These are phyloP conservation scores for Kurtzmaniella quercitrusa DNA, from an alignment of 1,139 yeast species.

Conservation along the genomic window DNA sequence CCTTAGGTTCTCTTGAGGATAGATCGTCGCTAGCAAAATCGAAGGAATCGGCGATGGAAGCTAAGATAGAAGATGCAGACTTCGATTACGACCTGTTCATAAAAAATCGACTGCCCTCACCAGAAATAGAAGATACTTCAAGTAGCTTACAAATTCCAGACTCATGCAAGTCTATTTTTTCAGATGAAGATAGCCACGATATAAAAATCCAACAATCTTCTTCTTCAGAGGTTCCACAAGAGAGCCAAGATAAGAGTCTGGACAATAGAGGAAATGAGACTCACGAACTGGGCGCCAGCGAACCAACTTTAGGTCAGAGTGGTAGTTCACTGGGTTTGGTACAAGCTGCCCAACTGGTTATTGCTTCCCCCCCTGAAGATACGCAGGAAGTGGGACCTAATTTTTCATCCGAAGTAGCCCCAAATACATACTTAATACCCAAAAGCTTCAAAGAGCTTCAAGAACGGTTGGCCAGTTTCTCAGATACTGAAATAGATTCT, in stretches of 20 bases:
- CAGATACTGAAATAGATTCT: constrained; percentile 15
- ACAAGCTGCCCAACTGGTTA: neutral
- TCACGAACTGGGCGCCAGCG: too few species aligned
- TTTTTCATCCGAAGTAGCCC: neutral
- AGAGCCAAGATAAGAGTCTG: neutral
- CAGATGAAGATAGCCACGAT: neutral
- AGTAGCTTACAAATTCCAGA: neutral
- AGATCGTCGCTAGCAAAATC: too few species aligned
- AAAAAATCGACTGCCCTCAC: constrained; percentile 1
- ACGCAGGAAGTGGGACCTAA: neutral
- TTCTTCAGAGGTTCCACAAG: neutral
- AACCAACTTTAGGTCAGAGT: neutral
- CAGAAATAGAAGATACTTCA: neutral
- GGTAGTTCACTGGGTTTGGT: neutral
- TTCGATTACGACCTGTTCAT: constrained; percentile 1
- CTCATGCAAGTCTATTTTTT: neutral
- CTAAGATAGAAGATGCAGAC: neutral
- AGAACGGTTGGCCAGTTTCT: constrained; percentile 4
- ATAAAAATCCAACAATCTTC: neutral
- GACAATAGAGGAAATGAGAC: too few species aligned
- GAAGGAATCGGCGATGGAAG: neutral
- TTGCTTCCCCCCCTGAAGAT: neutral
- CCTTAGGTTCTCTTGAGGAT: too few species aligned
- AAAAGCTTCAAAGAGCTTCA: neutral
- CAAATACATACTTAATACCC: neutral